A percentile compares a stretch with the other conserved stretches of the same genome.
phyloP scores from a whole-genome alignment of 2,329 filamentous ascomycete genomes.

The Acephala macrosclerotiorum region DNA sequence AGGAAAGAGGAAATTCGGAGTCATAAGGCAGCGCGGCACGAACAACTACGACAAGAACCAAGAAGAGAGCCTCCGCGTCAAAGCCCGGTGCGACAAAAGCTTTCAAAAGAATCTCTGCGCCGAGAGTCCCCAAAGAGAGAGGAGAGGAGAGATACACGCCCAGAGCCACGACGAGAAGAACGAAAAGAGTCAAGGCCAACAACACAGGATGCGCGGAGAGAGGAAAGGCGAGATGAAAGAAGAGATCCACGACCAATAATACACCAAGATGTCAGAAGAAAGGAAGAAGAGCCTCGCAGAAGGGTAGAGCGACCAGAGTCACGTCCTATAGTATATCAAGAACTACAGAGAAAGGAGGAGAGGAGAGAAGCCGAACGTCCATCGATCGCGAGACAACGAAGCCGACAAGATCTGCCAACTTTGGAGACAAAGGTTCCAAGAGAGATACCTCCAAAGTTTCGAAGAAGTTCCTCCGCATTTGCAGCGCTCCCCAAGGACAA shows the following conservation, averaged over 20 bases:
- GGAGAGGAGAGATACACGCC: not conserved
- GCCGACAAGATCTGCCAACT: slow-evolving; percentile 43
- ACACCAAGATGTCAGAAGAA: slow-evolving; percentile 5
- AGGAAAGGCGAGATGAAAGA: slow-evolving; percentile 4
- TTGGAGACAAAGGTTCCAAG: slow-evolving; percentile 43
- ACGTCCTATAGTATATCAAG: slow-evolving; percentile 2
- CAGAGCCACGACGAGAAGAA: slow-evolving; percentile 17
- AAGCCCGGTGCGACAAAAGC: not conserved
- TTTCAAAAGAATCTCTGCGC: not conserved
- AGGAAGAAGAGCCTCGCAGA: slow-evolving; percentile 16
- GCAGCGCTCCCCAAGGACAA: slow-evolving; percentile 29
- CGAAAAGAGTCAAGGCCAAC: not conserved
- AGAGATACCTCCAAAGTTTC: slow-evolving; percentile 41
- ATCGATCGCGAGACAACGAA: slow-evolving; percentile 35
- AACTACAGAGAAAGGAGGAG: slow-evolving; percentile 18
- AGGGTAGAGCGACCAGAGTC: slow-evolving; percentile 17
- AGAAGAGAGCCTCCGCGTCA: not conserved
- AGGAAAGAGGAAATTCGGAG: slow-evolving; percentile 13
- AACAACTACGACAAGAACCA: slow-evolving; percentile 10
- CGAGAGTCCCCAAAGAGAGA: not conserved
- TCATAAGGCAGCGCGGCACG: slow-evolving; percentile 6
- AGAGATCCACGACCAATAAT: slow-evolving; percentile 6
- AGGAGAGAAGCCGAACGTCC: slow-evolving; percentile 19
- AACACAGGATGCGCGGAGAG: not conserved
- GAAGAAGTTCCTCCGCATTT: slow-evolving; percentile 42